Evolutionary conservation across 306 rosid species (phyloP), one percentile per base, ranked within the genome.

Genomic region (Acmispon strigosus): DNA sequence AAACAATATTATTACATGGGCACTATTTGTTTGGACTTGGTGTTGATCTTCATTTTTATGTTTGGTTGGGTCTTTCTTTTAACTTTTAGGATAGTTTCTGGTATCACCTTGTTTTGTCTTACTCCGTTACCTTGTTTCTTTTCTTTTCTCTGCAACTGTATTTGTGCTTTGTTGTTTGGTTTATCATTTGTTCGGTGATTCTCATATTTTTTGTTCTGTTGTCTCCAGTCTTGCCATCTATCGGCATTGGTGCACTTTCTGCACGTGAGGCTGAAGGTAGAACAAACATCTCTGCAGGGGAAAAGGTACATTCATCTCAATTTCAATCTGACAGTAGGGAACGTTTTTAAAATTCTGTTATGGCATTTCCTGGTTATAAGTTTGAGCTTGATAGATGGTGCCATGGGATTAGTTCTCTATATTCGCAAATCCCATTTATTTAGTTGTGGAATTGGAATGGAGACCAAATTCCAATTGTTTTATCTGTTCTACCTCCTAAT

Each of bases 261-360:
- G 89, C 91, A 19, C 84, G 97, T 47, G 97, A 94, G 87, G 99
- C 99, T 24, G 99, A 91, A 80, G 99, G 99, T 59, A 85, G 96
- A 85, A 87, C 97, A 61, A 94, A 91, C 82, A 73, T 86, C 54
- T 84, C 99, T 73, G 78, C 97, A 0, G 91, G 92, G 65, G 99
- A 91, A 68, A 94, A 91, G 98, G 98, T 94, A 91, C 64, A 89
- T 70, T 42, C 75, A 44, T 62, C 52, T 54, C 6, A 36, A 66
- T 69, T 49, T 41, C 34, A 37, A 49, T 24, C 36, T 57, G 12
- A 50, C 16, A 15, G 43, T 47, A 22, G 63, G 63, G 64, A 47
- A 71, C 6, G 41, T 68, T 59, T 62, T 8, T 34, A 49, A 57
- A 50, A 19, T 58, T 55, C 19, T 56, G 27, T 32, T 10, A 8